phyloP scores from a whole-genome alignment of 2,329 filamentous ascomycete species.

The Apiospora pterosperma region DNA sequence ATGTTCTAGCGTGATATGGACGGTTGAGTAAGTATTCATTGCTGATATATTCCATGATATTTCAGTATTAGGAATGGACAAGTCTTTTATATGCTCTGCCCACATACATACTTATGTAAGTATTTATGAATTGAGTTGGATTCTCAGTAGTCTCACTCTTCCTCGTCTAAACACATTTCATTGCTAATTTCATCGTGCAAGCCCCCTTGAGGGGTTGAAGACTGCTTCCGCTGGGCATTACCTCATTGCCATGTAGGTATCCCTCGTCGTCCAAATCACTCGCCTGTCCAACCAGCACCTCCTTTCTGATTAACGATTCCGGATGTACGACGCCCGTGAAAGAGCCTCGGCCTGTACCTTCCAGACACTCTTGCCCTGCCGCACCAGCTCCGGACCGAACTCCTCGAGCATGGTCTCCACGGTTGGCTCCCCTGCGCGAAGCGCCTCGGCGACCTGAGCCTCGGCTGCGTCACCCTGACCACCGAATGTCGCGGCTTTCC shows the following conservation, averaged over 20 bases:
- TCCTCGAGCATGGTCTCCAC: not conserved
- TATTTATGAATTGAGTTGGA: not conserved
- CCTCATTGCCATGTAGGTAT: not conserved
- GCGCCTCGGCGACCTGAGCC: not conserved
- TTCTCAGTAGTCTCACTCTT: not conserved
- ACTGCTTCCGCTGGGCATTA: not conserved
- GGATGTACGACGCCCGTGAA: not conserved
- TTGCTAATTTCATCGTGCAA: no score
- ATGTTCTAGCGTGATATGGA: no score
- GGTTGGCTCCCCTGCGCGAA: not conserved
- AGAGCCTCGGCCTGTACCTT: not conserved
- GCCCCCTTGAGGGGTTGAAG: not conserved
- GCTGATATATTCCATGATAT: no score
- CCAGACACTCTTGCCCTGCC: not conserved
- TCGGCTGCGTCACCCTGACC: slow-evolving; percentile 19
- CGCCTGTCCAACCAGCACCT: not conserved
- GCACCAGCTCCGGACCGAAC: not conserved
- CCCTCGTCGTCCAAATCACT: not conserved
- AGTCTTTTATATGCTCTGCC: no score
- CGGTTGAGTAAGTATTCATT: no score
- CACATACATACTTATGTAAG: not conserved
- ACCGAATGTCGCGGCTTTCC: slow-evolving; percentile 36
- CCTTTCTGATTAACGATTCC: not conserved
- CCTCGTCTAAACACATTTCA: not conserved
- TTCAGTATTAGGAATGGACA: no score